These are phyloP conservation scores for Oehlia diaphana DNA, from an alignment of 192 early-diverging fungal species.

Conservation along the genomic window DNA sequence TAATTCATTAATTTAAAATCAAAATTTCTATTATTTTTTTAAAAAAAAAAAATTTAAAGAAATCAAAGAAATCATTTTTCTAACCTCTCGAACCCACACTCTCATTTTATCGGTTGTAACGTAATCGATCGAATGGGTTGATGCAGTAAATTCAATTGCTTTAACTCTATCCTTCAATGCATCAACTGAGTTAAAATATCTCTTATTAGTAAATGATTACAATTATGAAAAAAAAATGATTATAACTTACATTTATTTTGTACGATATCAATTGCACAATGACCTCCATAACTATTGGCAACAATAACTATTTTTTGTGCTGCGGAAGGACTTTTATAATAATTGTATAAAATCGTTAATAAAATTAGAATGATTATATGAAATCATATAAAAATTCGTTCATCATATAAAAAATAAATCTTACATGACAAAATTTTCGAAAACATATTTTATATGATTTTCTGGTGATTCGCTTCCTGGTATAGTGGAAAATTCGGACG, in stretches of 20 bases:
- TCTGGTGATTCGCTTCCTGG: slow-evolving; percentile 28
- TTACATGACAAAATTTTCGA: slow-evolving; percentile 22
- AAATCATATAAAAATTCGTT: too few relatives aligned
- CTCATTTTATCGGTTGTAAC: slow-evolving; percentile 8
- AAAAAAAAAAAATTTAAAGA: too few relatives aligned
- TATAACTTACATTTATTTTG: slow-evolving; percentile 23
- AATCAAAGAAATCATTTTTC: background rate
- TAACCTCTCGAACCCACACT: slow-evolving; percentile 26
- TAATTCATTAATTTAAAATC: too few relatives aligned
- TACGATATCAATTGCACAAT: slow-evolving; percentile 22
- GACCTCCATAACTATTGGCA: slow-evolving; percentile 28
- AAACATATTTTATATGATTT: slow-evolving; percentile 18
- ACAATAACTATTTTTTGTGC: slow-evolving; percentile 28
- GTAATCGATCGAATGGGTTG: slow-evolving; percentile 28
- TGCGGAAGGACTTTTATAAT: slow-evolving; percentile 1
- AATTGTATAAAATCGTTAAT: too few relatives aligned
- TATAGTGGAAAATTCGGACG: background rate
- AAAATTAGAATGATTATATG: background rate
- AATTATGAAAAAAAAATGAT: background rate
- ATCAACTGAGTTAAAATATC: background rate
- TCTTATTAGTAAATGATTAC: background rate
- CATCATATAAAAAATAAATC: background rate
- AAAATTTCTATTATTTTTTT: too few relatives aligned
- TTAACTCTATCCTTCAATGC: slow-evolving; percentile 20
- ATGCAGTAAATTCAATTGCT: slow-evolving; percentile 21